These are phyloP conservation scores for Cercophora scortea DNA, from an alignment of 495 filamentous ascomycete genomes.

Conservation along the genomic window DNA sequence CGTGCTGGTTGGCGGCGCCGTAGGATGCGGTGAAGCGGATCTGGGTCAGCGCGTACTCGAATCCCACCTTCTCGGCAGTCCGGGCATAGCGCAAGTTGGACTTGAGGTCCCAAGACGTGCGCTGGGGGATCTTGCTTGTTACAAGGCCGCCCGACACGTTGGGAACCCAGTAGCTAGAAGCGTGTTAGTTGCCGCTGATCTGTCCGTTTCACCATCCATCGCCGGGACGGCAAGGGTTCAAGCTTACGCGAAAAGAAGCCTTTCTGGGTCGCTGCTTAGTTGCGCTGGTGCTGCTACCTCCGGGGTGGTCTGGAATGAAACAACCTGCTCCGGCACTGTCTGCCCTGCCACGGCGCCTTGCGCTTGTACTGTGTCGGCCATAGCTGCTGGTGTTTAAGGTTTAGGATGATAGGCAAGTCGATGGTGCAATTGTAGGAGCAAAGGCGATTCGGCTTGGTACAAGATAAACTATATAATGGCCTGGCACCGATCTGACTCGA, in stretches of 20 bases:
- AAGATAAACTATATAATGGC: too few relatives aligned
- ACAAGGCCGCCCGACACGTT: conserved; percentile 43
- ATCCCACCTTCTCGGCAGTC: conserved; percentile 35
- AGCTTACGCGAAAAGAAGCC: conserved; percentile 17
- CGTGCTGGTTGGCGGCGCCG: conserved; percentile 41
- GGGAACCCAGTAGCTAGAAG: conserved; percentile 38
- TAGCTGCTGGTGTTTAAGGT: too few relatives aligned
- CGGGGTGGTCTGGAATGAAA: not conserved
- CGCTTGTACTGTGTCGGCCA: too few relatives aligned
- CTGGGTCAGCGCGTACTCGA: conserved; percentile 42
- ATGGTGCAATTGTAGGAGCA: too few relatives aligned
- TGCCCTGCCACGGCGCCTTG: too few relatives aligned
- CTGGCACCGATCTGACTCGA: too few relatives aligned
- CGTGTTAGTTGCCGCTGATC: not conserved
- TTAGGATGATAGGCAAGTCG: too few relatives aligned
- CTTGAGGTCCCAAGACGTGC: conserved; percentile 37
- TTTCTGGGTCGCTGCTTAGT: conserved; percentile 12
- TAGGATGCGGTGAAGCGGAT: conserved; percentile 43
- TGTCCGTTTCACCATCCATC: not conserved
- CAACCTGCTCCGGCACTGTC: too few relatives aligned
- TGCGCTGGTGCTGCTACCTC: not conserved
- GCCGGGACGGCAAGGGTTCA: not conserved
- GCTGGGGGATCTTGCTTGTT: conserved; percentile 40
- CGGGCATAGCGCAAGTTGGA: conserved; percentile 37
- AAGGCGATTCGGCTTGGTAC: too few relatives aligned